phyloP scores from a whole-genome alignment of 768 basidiomycete genomes.

The Tulasnella sp. region DNA sequence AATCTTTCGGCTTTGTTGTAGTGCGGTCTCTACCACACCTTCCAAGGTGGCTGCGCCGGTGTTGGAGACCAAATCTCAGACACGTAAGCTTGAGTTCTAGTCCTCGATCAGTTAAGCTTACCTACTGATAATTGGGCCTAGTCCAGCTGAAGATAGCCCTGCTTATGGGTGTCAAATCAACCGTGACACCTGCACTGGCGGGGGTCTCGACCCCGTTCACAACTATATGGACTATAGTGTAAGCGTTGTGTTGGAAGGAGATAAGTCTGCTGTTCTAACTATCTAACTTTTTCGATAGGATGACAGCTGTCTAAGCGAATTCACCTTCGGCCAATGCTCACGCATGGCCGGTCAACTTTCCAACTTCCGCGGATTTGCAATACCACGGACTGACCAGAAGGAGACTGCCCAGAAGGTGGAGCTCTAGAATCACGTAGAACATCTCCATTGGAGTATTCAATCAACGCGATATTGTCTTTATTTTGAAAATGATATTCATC shows the following conservation, averaged over 20 bases:
- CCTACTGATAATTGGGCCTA: neutral
- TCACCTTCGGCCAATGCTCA: conserved; percentile 31
- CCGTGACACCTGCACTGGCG: conserved; percentile 39
- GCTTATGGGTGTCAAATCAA: conserved; percentile 40
- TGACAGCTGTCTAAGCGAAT: conserved; percentile 31
- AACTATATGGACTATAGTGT: conserved; percentile 33
- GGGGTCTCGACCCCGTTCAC: conserved; percentile 32
- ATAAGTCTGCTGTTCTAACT: too few species aligned
- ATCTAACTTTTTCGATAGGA: neutral
- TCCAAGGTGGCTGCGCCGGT: conserved; percentile 39
- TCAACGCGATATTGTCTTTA: neutral
- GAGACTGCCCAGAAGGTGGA: neutral
- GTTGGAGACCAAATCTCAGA: conserved; percentile 33
- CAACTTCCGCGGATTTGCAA: conserved; percentile 22
- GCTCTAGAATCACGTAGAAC: neutral
- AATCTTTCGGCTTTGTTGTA: neutral
- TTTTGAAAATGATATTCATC: neutral
- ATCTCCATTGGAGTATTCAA: neutral
- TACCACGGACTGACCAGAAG: neutral
- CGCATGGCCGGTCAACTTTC: conserved; percentile 20
- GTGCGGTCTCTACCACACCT: conserved; percentile 43
- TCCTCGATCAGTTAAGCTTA: conserved; percentile 25
- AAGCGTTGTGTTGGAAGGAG: neutral
- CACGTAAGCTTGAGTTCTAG: conserved; percentile 34
- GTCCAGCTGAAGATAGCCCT: conserved; percentile 36